Conservation (phyloP, 768 basidiomycete genomes). For the Sporobolomyces roseus region DNA sequence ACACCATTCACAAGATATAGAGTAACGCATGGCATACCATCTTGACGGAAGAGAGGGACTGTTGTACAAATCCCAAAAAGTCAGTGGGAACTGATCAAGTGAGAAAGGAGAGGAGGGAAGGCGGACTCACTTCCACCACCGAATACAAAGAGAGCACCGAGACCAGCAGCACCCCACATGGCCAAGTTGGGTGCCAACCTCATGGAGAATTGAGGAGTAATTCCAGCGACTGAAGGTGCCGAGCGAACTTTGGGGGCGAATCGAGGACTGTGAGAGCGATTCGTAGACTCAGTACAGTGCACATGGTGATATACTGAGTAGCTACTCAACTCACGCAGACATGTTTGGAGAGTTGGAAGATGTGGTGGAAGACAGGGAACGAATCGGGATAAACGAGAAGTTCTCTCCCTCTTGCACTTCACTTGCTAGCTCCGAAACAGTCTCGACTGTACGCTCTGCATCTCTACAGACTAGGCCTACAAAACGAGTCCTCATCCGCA, state of each 20-base stretch:
- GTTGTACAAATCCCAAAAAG: neutral
- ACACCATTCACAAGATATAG: no score
- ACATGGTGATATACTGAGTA: no score
- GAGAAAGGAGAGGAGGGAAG: neutral
- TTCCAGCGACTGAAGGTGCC: neutral
- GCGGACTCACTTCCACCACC: slow-evolving; percentile 10
- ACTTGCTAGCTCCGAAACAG: neutral
- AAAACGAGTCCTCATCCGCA: no score
- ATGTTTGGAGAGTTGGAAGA: neutral
- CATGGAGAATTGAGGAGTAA: slow-evolving; percentile 16
- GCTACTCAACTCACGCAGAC: no score
- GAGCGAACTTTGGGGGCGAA: slow-evolving; percentile 15
- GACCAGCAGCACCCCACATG: slow-evolving; percentile 31
- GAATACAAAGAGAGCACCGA: slow-evolving; percentile 23
- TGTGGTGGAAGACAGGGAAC: neutral
- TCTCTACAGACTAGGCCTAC: no score
- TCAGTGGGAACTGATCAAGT: neutral
- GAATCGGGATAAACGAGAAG: no score
- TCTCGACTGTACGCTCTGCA: neutral
- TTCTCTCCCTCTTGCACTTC: neutral
- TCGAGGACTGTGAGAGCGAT: neutral
- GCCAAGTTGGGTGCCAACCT: slow-evolving; percentile 28
- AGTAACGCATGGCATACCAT: neutral
- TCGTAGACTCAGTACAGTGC: no score
- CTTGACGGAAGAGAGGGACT: slow-evolving; percentile 31